A percentile compares a stretch with the other conserved stretches of the same genome.
These are phyloP conservation scores for Sporothrix pseudoabietina DNA, from an alignment of 2,329 filamentous ascomycete species.

Conservation along the genomic window DNA sequence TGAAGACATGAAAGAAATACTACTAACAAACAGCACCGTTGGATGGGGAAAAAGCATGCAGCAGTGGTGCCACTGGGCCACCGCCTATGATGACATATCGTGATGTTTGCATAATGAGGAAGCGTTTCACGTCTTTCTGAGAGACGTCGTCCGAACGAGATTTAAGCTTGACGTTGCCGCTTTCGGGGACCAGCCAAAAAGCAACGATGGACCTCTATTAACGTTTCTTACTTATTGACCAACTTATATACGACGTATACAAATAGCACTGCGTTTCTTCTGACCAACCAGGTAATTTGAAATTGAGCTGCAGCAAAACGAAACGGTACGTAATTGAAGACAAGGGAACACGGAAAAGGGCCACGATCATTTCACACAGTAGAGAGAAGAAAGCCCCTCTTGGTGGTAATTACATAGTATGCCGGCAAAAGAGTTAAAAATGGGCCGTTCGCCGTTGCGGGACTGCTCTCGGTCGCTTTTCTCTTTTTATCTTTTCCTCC, in stretches of 20 bases:
- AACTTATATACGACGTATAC: conserved; percentile 6
- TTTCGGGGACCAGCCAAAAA: not conserved
- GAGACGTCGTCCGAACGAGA: not conserved
- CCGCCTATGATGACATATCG: not conserved
- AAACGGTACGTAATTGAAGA: conserved; percentile 15
- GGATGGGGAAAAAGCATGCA: not conserved
- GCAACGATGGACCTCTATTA: not conserved
- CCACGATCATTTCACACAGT: not conserved
- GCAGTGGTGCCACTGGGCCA: not conserved
- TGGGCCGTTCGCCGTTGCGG: not conserved
- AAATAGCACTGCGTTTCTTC: not conserved
- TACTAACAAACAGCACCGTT: not conserved
- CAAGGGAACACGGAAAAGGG: not conserved
- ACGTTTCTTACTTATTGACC: not conserved
- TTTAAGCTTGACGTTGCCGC: not conserved
- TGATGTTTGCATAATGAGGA: conserved; percentile 1
- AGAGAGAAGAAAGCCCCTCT: not conserved
- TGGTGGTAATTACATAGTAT: not conserved
- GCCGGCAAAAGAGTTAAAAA: not conserved
- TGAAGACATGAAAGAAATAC: not conserved
- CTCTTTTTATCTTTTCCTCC: not conserved
- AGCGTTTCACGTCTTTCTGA: not conserved
- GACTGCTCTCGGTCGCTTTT: not conserved
- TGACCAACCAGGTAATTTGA: conserved; percentile 18
- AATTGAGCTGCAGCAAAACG: not conserved